phyloP scores from a whole-genome alignment of 139 green algal species.

The Chlamydomonas incerta region DNA sequence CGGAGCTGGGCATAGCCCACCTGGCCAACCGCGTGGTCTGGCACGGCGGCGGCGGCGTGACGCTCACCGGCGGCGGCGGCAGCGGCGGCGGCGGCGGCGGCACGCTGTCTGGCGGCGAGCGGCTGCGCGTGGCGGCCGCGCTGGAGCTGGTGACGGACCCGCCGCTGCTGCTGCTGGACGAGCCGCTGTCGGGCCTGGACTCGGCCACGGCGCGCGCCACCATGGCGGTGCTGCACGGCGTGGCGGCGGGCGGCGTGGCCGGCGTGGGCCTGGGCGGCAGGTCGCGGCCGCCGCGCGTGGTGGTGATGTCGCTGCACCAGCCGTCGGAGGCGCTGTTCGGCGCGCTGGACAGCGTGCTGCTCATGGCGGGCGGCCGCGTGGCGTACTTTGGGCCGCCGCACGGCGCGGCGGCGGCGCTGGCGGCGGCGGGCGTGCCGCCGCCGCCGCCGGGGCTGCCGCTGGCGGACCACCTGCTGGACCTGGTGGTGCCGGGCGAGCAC shows the following conservation, averaged over 20 bases:
- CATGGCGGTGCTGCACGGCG: conserved; percentile 40
- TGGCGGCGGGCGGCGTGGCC: conserved; percentile 21
- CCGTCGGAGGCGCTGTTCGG: conserved; percentile 77
- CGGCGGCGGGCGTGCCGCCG: conserved; percentile 43
- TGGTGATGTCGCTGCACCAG: conserved; percentile 86
- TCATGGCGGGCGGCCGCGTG: conserved; percentile 72
- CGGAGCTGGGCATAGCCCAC: conserved; percentile 47
- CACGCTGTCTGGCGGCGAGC: conserved; percentile 64
- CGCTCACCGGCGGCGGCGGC: background rate
- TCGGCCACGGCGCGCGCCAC: conserved; percentile 16
- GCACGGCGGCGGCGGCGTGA: background rate
- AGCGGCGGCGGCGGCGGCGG: conserved; percentile 52
- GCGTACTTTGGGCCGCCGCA: conserved; percentile 65
- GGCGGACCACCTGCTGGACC: conserved; percentile 66
- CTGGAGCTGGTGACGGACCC: conserved; percentile 83
- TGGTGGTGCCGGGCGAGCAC: background rate
- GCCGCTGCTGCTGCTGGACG: conserved; percentile 66
- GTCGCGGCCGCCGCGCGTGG: conserved; percentile 52
- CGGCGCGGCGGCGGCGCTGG: conserved; percentile 49
- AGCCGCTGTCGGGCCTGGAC: conserved; percentile 64
- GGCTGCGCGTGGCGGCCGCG: conserved; percentile 75
- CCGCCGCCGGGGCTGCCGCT: conserved; percentile 38
- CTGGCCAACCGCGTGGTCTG: conserved; percentile 28
- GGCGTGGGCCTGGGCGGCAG: conserved; percentile 2
- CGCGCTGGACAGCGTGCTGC: conserved; percentile 52